Evolutionary conservation across 1,139 yeast genomes (phyloP).

Genomic region (Suhomyces ambrosiae): DNA sequence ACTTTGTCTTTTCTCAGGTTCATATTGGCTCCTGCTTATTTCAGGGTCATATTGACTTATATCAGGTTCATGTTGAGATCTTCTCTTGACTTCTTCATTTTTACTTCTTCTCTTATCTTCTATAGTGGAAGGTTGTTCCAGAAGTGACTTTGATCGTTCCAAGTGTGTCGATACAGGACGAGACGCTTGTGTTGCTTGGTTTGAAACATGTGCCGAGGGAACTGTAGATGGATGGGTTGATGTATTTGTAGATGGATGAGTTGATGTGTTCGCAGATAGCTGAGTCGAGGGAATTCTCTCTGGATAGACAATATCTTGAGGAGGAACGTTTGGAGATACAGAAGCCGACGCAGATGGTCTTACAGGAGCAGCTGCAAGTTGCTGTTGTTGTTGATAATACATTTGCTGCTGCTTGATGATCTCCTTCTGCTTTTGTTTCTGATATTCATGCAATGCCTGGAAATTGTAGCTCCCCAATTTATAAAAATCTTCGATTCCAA

Average conservation of each 20-base stretch:
- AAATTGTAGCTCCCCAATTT: constrained; percentile 45
- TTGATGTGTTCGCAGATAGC: too few relatives aligned
- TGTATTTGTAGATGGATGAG: too few relatives aligned
- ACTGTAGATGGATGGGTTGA: too few relatives aligned
- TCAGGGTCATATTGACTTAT: not conserved
- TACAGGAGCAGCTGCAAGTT: constrained; percentile 11
- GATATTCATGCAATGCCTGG: constrained; percentile 49
- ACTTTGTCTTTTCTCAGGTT: not conserved
- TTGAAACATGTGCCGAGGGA: too few relatives aligned
- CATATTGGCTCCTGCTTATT: not conserved
- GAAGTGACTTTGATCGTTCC: not conserved
- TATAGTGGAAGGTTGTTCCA: not conserved
- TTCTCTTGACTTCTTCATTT: not conserved
- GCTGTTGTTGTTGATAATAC: constrained; percentile 33
- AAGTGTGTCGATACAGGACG: not conserved
- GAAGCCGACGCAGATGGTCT: constrained; percentile 7
- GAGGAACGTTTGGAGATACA: constrained; percentile 4
- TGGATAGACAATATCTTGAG: constrained; percentile 4
- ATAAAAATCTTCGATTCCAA: constrained; percentile 41
- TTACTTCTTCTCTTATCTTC: constrained; percentile 1
- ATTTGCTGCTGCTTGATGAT: constrained; percentile 38
- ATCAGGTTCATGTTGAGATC: not conserved
- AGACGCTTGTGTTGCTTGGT: not conserved
- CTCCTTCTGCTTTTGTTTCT: constrained; percentile 42
- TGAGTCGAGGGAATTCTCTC: constrained; percentile 4